phyloP scores from a whole-genome alignment of 2,329 filamentous ascomycete species.

The Claviceps sp. region DNA sequence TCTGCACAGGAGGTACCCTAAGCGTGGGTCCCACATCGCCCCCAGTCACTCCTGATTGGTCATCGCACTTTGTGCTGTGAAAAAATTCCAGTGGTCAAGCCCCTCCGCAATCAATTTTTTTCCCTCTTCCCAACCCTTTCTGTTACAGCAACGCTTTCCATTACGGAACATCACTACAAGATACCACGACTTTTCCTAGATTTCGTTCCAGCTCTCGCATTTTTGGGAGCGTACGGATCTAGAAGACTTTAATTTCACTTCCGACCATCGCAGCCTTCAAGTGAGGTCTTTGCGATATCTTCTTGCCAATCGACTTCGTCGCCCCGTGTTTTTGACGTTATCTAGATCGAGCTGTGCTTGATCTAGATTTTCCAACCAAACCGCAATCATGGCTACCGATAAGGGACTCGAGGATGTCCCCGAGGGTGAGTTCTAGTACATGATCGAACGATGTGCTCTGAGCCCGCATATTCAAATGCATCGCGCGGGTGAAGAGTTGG shows the following conservation, averaged over 20 bases:
- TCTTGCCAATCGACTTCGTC: constrained; percentile 14
- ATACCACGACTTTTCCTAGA: constrained; percentile 26
- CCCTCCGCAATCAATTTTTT: constrained; percentile 28
- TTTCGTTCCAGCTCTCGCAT: constrained; percentile 26
- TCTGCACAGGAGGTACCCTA: constrained; percentile 11
- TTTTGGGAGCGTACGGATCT: constrained; percentile 36
- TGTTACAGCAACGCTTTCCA: constrained; percentile 12
- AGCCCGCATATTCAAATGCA: background rate
- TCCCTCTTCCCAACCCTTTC: constrained; percentile 7
- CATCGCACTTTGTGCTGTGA: constrained; percentile 5
- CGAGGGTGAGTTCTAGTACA: constrained; percentile 57
- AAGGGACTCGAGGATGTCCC: constrained; percentile 98
- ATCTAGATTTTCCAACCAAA: constrained; percentile 45
- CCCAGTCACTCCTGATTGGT: constrained; percentile 10
- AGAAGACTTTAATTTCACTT: constrained; percentile 22
- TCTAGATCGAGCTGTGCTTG: constrained; percentile 71
- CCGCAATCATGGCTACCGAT: constrained; percentile 95
- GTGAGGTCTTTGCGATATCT: constrained; percentile 25
- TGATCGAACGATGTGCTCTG: too few relatives aligned
- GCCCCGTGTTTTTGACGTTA: constrained; percentile 29
- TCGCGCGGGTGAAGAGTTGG: background rate
- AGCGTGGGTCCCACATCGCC: constrained; percentile 8
- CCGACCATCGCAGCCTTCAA: constrained; percentile 20
- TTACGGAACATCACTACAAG: constrained; percentile 19
- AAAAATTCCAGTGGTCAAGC: constrained; percentile 24